A percentile compares a stretch with the other conserved stretches of the same genome.
Conservation (phyloP, 305 asterid species). For the Salvia sclarea region DNA sequence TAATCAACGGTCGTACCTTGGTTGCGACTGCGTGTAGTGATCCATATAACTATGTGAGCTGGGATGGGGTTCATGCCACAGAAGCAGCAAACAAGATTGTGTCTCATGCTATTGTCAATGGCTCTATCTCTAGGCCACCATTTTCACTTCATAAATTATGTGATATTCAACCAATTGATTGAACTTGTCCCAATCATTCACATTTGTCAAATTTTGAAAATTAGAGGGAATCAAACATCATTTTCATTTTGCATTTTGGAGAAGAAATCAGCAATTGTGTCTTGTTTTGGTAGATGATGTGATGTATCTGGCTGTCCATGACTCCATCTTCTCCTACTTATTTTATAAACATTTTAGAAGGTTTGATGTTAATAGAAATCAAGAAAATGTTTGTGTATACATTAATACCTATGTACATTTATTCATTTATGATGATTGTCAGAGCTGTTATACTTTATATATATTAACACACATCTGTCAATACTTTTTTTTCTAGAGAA, state of each 20-base stretch:
- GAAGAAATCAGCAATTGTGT: slow-evolving; percentile 15
- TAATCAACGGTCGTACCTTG: slow-evolving; percentile 47
- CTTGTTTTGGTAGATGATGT: slow-evolving; percentile 22
- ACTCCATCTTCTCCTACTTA: not conserved
- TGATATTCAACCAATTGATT: slow-evolving; percentile 46
- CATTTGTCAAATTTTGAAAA: not conserved
- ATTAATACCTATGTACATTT: not conserved
- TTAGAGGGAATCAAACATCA: slow-evolving; percentile 19
- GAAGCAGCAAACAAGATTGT: slow-evolving; percentile 78
- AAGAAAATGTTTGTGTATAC: not conserved
- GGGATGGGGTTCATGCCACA: slow-evolving; percentile 83
- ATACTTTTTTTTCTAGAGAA: slow-evolving; percentile 28
- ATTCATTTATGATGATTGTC: slow-evolving; percentile 11
- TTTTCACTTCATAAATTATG: slow-evolving; percentile 53
- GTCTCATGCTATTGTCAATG: slow-evolving; percentile 58
- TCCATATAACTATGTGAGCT: slow-evolving; percentile 69
- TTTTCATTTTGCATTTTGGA: slow-evolving; percentile 16
- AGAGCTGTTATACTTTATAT: slow-evolving; percentile 25
- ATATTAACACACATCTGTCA: slow-evolving; percentile 14
- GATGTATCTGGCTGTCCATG: slow-evolving; percentile 25
- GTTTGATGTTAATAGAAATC: not conserved
- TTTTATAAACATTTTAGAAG: not conserved
- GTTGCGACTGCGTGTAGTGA: slow-evolving; percentile 60
- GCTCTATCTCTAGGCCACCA: slow-evolving; percentile 67
- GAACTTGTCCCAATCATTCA: no score